A percentile compares a stretch with the other conserved stretches of the same genome.
Evolutionary conservation across 192 early-diverging fungal genomes (phyloP).

Genomic region (Jimgerdemannia flammicorona): DNA sequence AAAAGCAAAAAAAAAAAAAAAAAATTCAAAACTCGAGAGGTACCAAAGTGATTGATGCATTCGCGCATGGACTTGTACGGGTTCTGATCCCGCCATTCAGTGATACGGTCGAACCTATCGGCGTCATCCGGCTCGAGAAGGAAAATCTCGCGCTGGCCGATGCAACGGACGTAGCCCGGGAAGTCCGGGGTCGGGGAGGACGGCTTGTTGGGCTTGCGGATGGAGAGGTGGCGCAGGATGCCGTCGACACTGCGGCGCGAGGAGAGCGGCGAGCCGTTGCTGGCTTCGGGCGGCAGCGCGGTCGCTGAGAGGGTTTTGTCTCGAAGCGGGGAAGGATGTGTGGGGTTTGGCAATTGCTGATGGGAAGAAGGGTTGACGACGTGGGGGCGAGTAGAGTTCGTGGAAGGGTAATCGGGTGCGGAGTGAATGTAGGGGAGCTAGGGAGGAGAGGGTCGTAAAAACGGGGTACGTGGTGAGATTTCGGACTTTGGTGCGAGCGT

Average conservation of each 20-base stretch:
- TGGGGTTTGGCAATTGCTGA: background rate
- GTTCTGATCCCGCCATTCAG: slow-evolving; percentile 20
- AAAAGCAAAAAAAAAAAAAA: too few relatives aligned
- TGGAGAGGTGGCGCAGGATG: background rate
- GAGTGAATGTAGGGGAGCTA: background rate
- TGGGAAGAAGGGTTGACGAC: background rate
- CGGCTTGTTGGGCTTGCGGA: background rate
- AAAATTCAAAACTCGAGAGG: background rate
- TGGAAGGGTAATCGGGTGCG: background rate
- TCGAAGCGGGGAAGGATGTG: background rate
- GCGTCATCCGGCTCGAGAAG: slow-evolving; percentile 20
- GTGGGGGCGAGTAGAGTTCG: background rate
- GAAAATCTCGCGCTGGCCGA: slow-evolving; percentile 22
- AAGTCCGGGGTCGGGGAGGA: background rate
- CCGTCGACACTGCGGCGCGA: background rate
- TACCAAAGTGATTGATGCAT: slow-evolving; percentile 16
- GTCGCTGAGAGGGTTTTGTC: background rate
- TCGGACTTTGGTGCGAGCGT: too few relatives aligned
- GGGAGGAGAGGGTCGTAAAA: background rate
- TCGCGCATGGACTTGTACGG: slow-evolving; percentile 20
- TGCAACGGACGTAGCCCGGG: background rate
- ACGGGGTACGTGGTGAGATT: background rate
- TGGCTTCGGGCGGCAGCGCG: background rate
- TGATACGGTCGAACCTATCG: slow-evolving; percentile 26
- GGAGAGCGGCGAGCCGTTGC: background rate